These are phyloP conservation scores for Phanerochaete carnosa DNA, from an alignment of 768 basidiomycete species.

Conservation along the genomic window DNA sequence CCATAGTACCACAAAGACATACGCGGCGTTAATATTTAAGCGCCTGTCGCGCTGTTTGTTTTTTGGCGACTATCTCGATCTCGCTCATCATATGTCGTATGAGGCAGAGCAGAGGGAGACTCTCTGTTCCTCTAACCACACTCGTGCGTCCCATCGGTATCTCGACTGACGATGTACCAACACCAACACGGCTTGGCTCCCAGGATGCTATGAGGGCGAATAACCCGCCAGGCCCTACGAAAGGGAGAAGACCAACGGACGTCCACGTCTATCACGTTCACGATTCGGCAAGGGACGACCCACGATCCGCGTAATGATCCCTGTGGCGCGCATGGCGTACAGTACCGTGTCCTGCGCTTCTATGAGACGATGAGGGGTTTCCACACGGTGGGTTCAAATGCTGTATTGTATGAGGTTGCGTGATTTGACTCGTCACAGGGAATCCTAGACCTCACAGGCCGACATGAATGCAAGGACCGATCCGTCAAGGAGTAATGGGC, in stretches of 20 bases:
- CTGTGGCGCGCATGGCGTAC: background rate
- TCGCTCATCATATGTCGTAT: no score
- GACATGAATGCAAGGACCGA: background rate
- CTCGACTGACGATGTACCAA: no score
- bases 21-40: no score
- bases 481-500: background rate
- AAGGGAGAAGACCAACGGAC: background rate
- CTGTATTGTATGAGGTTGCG: background rate
- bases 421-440: background rate
- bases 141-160: no score
- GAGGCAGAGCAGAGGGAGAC: no score
- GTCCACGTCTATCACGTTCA: background rate
- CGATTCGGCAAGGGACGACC: background rate
- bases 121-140: no score
- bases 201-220: no score
- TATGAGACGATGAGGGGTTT: background rate
- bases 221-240: background rate
- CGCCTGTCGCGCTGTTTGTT: no score
- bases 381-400: background rate
- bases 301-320: background rate
- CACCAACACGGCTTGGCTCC: no score
- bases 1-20: no score
- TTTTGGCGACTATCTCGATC: no score
- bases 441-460: background rate
- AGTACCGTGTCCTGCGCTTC: constrained; percentile 1